Percentiles rank a stretch among this genome's conserved stretches.
These are phyloP conservation scores for Stylonectria norvegica DNA, from an alignment of 2,329 filamentous ascomycete genomes.

Conservation along the genomic window DNA sequence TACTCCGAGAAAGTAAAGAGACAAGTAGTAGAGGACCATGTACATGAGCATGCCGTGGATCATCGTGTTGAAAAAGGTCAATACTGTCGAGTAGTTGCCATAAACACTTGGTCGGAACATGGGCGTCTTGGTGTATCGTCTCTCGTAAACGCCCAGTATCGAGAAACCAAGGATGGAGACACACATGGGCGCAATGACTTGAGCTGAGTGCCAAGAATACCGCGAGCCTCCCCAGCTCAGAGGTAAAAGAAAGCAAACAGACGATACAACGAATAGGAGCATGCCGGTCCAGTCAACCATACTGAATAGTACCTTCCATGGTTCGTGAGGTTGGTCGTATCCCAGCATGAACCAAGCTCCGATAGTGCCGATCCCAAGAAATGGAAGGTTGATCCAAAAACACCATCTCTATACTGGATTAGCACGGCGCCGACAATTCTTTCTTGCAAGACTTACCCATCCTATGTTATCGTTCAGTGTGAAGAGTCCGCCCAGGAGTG, in stretches of 20 bases:
- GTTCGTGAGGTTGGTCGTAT: constrained; percentile 16
- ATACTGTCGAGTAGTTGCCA: constrained; percentile 14
- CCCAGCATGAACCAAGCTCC: constrained; percentile 27
- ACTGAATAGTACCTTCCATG: constrained; percentile 7
- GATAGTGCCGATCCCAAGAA: constrained; percentile 23
- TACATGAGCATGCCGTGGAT: constrained; percentile 27
- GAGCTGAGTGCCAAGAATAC: constrained; percentile 20
- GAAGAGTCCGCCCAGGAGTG: constrained; percentile 24
- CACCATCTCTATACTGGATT: constrained; percentile 30
- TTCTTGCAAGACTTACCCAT: constrained; percentile 16
- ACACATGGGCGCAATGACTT: constrained; percentile 55
- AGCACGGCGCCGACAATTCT: not conserved
- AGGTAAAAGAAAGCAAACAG: constrained; percentile 16
- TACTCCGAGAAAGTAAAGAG: constrained; percentile 25
- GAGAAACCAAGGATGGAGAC: constrained; percentile 49
- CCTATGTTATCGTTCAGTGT: constrained; percentile 14
- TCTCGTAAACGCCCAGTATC: constrained; percentile 20
- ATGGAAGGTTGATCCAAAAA: constrained; percentile 35
- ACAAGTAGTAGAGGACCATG: constrained; percentile 29
- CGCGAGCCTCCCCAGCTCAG: constrained; percentile 15
- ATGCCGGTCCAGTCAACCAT: constrained; percentile 61
- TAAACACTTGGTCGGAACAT: constrained; percentile 26
- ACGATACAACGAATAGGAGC: constrained; percentile 46
- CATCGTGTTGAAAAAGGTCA: constrained; percentile 19
- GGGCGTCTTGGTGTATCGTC: constrained; percentile 9